A percentile compares a stretch with the other conserved stretches of the same genome.
phyloP scores from a whole-genome alignment of 768 basidiomycete species.

The Serendipita vermifera region DNA sequence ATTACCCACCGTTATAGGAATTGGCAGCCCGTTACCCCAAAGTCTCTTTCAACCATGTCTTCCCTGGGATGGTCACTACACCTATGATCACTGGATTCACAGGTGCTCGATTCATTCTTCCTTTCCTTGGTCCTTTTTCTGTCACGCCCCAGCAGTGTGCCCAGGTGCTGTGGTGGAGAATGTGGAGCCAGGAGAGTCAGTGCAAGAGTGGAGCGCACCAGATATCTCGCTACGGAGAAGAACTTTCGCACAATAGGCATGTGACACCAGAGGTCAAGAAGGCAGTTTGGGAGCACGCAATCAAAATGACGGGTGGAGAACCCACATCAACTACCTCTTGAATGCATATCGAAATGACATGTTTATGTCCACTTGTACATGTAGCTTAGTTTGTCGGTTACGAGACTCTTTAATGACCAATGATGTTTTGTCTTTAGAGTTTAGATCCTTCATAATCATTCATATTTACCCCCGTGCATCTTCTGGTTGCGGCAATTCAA shows the following conservation, averaged over 20 bases:
- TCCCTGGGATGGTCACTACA: constrained; percentile 11
- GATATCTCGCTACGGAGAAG: not conserved
- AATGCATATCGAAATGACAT: too few species aligned
- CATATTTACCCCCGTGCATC: too few species aligned
- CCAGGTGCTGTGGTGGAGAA: constrained; percentile 8
- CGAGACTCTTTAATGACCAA: too few species aligned
- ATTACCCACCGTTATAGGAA: not conserved
- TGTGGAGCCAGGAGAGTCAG: not conserved
- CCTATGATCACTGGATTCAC: not conserved
- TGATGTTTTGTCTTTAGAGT: too few species aligned
- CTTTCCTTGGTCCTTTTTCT: too few species aligned
- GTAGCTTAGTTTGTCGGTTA: too few species aligned
- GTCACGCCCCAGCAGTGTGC: too few species aligned
- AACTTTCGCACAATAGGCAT: not conserved
- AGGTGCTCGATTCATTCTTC: not conserved
- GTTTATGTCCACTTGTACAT: too few species aligned
- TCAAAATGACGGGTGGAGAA: not conserved
- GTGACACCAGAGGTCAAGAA: not conserved
- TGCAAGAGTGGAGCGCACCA: constrained; percentile 6
- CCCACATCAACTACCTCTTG: too few species aligned
- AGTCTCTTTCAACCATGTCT: constrained; percentile 10
- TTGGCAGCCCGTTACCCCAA: too few species aligned
- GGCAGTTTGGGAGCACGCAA: constrained; percentile 9
- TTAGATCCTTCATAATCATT: too few species aligned
- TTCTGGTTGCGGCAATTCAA: too few species aligned